Evolutionary conservation across 148 eudicot species (phyloP).

Genomic region (Bassia scoparia): DNA sequence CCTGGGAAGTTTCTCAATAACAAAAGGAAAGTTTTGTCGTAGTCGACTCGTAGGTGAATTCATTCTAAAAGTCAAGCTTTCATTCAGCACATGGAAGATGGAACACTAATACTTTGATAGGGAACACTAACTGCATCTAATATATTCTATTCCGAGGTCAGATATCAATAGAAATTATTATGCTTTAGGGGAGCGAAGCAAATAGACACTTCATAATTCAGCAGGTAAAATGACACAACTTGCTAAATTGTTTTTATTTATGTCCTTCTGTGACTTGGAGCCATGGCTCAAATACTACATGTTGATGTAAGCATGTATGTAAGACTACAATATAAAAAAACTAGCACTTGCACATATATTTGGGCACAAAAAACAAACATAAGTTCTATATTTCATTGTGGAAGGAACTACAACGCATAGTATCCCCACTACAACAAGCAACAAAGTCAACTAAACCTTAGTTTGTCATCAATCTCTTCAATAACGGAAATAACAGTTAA

Average conservation of each 20-base stretch:
- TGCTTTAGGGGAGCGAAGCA: slow-evolving; percentile 7
- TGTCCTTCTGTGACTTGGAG: slow-evolving; percentile 23
- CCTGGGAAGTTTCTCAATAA: slow-evolving; percentile 6
- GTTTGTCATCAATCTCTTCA: neutral
- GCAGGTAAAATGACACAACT: slow-evolving; percentile 21
- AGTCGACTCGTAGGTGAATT: neutral
- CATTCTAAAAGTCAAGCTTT: slow-evolving; percentile 12
- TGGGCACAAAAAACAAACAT: slow-evolving; percentile 4
- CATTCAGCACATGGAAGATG: slow-evolving; percentile 31
- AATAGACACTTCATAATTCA: neutral
- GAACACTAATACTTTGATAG: slow-evolving; percentile 17
- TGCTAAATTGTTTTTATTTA: slow-evolving; percentile 19
- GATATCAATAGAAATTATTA: slow-evolving; percentile 5
- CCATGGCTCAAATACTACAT: neutral
- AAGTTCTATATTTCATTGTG: slow-evolving; percentile 13
- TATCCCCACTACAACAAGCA: slow-evolving; percentile 17
- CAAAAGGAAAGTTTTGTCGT: neutral
- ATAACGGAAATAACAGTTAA: slow-evolving; percentile 9
- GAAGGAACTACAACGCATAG: slow-evolving; percentile 4
- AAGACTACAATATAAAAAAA: slow-evolving; percentile 19
- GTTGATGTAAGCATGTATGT: slow-evolving; percentile 26
- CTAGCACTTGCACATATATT: neutral
- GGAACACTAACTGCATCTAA: slow-evolving; percentile 13
- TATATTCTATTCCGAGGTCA: slow-evolving; percentile 21
- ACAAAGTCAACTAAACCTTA: slow-evolving; percentile 23